Conservation (phyloP, 2,329 filamentous ascomycete genomes). For the Fusarium chaquense region DNA sequence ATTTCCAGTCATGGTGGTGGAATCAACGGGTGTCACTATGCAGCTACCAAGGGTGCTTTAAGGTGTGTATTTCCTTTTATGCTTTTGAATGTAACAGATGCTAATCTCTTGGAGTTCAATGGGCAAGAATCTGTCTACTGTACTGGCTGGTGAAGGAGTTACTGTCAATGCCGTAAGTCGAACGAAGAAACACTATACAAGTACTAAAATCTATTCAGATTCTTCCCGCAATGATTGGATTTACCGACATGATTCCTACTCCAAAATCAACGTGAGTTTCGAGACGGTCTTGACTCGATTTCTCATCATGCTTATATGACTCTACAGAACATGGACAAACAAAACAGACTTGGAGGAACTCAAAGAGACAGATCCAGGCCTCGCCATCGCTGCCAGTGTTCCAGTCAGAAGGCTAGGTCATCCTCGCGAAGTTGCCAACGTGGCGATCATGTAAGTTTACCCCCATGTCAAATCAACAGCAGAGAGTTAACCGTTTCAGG, state of each 20-base stretch:
- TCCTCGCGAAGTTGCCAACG: conserved; percentile 53
- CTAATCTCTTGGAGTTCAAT: conserved; percentile 47
- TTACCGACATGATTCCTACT: conserved; percentile 53
- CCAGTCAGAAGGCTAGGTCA: conserved; percentile 52
- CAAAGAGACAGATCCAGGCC: conserved; percentile 49
- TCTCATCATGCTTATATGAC: background rate
- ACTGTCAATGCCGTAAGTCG: conserved; percentile 51
- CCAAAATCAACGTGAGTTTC: conserved; percentile 48
- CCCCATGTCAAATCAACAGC: rapidly evolving
- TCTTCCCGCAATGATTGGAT: conserved; percentile 52
- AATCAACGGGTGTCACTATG: conserved; percentile 54
- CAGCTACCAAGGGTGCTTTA: conserved; percentile 51
- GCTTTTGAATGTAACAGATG: rapidly evolving
- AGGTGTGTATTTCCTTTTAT: conserved; percentile 5
- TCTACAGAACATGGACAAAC: conserved; percentile 49
- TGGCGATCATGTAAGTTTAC: conserved; percentile 51
- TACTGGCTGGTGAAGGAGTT: conserved; percentile 51
- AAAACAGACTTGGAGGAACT: conserved; percentile 50
- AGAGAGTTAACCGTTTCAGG: background rate
- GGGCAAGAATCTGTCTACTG: conserved; percentile 51
- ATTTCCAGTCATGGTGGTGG: conserved; percentile 52
- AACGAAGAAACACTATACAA: rapidly evolving
- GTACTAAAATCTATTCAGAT: conserved; percentile 24
- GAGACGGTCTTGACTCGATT: rapidly evolving
- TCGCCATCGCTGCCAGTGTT: conserved; percentile 52